Conservation (phyloP, 768 basidiomycete genomes). For the Mycena albidolilacea region DNA sequence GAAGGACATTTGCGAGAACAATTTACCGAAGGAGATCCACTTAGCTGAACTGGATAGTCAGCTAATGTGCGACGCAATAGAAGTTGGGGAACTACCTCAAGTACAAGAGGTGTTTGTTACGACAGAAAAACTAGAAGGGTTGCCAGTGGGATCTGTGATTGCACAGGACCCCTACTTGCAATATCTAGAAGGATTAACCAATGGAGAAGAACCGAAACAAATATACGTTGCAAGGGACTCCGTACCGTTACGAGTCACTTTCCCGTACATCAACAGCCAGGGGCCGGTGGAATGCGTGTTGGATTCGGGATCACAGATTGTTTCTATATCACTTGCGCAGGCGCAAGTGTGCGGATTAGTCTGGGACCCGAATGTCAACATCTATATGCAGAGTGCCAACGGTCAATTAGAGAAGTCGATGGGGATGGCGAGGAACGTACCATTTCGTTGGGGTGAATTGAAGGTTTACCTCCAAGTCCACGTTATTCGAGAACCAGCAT, state of each 20-base stretch:
- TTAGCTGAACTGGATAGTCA: not conserved
- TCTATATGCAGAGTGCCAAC: slow-evolving; percentile 49
- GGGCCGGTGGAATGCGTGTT: slow-evolving; percentile 42
- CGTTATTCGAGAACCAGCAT: too few relatives aligned
- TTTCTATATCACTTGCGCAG: slow-evolving; percentile 41
- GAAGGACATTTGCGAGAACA: too few relatives aligned
- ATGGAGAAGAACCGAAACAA: slow-evolving; percentile 16
- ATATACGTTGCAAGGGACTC: slow-evolving; percentile 25
- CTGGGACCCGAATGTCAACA: slow-evolving; percentile 41
- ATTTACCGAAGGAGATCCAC: too few relatives aligned
- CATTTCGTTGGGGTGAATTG: slow-evolving; percentile 2
- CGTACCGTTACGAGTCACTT: slow-evolving; percentile 20
- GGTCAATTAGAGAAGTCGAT: slow-evolving; percentile 40
- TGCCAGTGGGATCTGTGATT: too few relatives aligned
- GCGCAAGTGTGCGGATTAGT: slow-evolving; percentile 34
- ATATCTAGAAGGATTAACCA: slow-evolving; percentile 25
- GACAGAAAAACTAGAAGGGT: too few relatives aligned
- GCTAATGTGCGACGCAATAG: slow-evolving; percentile 7
- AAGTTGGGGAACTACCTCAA: slow-evolving; percentile 23
- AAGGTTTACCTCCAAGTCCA: too few relatives aligned
- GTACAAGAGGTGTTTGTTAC: slow-evolving; percentile 27
- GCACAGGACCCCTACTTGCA: slow-evolving; percentile 7
- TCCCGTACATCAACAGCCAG: slow-evolving; percentile 38
- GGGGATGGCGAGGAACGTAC: slow-evolving; percentile 47
- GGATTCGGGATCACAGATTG: slow-evolving; percentile 49